Evolutionary conservation across 1,284 basidiomycete species (phyloP).

Genomic region (Fistulina hepatica): DNA sequence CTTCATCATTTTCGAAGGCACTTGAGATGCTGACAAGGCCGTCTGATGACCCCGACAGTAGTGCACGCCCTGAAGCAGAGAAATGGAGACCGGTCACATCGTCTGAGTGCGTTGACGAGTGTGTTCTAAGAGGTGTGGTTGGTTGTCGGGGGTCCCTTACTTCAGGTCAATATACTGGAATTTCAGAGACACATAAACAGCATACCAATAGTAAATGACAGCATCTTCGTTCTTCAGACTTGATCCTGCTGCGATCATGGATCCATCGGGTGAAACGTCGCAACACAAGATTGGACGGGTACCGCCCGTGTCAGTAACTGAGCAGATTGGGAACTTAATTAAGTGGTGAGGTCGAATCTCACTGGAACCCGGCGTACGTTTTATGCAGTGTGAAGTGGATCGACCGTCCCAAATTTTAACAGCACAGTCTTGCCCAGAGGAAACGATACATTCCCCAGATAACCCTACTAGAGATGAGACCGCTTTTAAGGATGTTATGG

Average conservation of each 20-base stretch:
- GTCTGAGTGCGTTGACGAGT: constrained; percentile 62
- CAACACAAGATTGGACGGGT: constrained; percentile 45
- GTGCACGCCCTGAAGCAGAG: constrained; percentile 16
- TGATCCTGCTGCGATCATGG: constrained; percentile 59
- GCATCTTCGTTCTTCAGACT: constrained; percentile 62
- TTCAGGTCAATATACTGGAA: constrained; percentile 5
- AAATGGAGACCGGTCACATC: constrained; percentile 65
- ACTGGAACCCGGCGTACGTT: constrained; percentile 42
- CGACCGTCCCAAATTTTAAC: constrained; percentile 66
- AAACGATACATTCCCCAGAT: constrained; percentile 32
- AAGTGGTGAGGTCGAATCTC: constrained; percentile 14
- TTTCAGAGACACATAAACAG: neutral
- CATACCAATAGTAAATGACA: constrained; percentile 60
- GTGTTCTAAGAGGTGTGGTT: constrained; percentile 27
- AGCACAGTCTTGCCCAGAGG: constrained; percentile 52
- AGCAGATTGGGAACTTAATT: constrained; percentile 37
- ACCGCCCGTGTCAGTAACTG: constrained; percentile 40
- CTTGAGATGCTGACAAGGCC: constrained; percentile 61
- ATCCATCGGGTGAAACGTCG: constrained; percentile 56
- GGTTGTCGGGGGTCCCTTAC: constrained; percentile 44
- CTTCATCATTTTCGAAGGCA: constrained; percentile 59
- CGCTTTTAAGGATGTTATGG: constrained; percentile 40
- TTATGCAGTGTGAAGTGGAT: constrained; percentile 37
- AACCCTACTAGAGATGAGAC: constrained; percentile 23
- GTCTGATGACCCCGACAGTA: constrained; percentile 65